Conservation (phyloP, 352 stramenopile genomes). For the Pythium aristosporum region DNA sequence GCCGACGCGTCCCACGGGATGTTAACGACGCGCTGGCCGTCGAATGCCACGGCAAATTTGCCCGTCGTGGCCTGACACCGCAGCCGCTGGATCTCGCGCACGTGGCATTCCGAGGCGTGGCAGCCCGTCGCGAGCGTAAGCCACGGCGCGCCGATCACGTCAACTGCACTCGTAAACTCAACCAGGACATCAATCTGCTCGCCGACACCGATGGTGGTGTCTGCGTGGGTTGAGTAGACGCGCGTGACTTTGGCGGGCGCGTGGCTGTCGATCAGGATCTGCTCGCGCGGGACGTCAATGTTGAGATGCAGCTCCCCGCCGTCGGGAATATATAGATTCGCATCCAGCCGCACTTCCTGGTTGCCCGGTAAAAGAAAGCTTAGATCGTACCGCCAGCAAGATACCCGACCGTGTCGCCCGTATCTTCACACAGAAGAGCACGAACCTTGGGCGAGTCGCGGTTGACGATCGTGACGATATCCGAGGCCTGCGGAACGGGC, state of each 20-base stretch:
- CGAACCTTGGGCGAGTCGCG: constrained; percentile 38
- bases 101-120: constrained; percentile 42
- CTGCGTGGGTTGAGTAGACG: constrained; percentile 53
- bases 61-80: constrained; percentile 56
- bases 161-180: constrained; percentile 67
- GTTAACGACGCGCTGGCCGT: constrained; percentile 49
- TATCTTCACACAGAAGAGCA: background rate
- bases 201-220: constrained; percentile 55
- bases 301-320: constrained; percentile 60
- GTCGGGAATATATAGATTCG: constrained; percentile 73
- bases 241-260: constrained; percentile 61
- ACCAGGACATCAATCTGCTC: constrained; percentile 64
- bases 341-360: constrained; percentile 58
- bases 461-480: constrained; percentile 53
- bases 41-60: constrained; percentile 67
- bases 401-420: background rate
- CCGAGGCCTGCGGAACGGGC: constrained; percentile 44
- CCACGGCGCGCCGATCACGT: constrained; percentile 51
- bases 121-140: constrained; percentile 61
- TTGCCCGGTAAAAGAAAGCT: background rate
- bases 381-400: background rate
- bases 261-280: constrained; percentile 44
- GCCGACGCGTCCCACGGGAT: constrained; percentile 60
- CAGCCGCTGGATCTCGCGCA: constrained; percentile 62
- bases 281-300: constrained; percentile 61